Evolutionary conservation across 768 basidiomycete genomes (phyloP).

Genomic region (Gloeophyllum trabeum): DNA sequence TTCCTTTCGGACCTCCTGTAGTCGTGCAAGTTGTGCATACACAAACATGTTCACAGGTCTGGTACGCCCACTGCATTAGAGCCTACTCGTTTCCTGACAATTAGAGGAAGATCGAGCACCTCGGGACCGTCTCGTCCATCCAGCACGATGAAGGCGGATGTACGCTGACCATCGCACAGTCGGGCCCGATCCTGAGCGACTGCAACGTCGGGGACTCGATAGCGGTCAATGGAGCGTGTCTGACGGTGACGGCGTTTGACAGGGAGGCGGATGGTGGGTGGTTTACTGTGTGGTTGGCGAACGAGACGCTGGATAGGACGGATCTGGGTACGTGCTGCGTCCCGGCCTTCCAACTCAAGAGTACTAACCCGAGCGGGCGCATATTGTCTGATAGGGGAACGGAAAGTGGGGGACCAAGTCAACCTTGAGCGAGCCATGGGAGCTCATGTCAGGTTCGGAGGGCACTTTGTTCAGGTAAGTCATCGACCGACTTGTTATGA

Average conservation of each 20-base stretch:
- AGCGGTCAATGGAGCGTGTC: conserved; percentile 66
- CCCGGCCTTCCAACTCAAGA: too few relatives aligned
- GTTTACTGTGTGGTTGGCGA: conserved; percentile 93
- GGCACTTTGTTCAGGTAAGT: conserved; percentile 91
- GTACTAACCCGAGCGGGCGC: neutral
- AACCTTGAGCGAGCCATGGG: conserved; percentile 96
- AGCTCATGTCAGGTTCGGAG: conserved; percentile 84
- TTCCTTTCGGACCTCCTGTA: too few relatives aligned
- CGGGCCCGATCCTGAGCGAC: conserved; percentile 68
- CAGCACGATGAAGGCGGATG: conserved; percentile 64
- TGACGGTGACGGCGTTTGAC: conserved; percentile 87
- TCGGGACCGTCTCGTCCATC: conserved; percentile 64
- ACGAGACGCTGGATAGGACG: conserved; percentile 86
- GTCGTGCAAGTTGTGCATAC: too few relatives aligned
- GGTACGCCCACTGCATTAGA: conserved; percentile 28
- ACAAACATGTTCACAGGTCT: conserved; percentile 79
- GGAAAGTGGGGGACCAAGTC: conserved; percentile 66
- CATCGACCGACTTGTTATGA: neutral
- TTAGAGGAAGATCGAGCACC: conserved; percentile 69
- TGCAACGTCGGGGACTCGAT: conserved; percentile 94
- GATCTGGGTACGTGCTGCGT: conserved; percentile 67
- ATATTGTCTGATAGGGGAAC: conserved; percentile 50
- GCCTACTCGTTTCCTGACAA: conserved; percentile 1
- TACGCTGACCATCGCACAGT: conserved; percentile 65
- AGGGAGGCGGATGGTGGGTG: conserved; percentile 49